phyloP scores from a whole-genome alignment of 768 basidiomycete species.

The Termitomyces sp. region DNA sequence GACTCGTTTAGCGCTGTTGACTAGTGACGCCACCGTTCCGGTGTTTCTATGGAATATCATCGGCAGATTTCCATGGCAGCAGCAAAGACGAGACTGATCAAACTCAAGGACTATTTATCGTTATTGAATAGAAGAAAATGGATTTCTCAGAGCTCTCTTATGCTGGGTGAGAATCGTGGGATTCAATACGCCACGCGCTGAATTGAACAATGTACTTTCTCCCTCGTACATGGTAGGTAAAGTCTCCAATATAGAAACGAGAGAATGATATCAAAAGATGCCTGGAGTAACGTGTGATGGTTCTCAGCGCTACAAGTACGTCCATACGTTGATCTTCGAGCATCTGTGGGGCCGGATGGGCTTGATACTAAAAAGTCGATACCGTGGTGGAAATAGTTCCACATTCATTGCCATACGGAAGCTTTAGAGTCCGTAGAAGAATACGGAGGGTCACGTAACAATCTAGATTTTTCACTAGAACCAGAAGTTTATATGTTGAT shows the following conservation, averaged over 20 bases:
- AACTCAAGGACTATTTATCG: no score
- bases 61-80: slow-evolving; percentile 1
- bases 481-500: not conserved
- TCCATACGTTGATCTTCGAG: not conserved
- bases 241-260: not conserved
- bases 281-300: not conserved
- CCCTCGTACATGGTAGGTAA: not conserved
- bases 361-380: not conserved
- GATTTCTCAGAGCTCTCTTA: not conserved
- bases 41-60: slow-evolving; percentile 4
- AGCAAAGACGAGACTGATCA: not conserved
- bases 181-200: not conserved
- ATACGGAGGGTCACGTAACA: not conserved
- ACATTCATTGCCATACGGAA: not conserved
- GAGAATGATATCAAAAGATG: not conserved
- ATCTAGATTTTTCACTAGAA: not conserved
- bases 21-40: not conserved
- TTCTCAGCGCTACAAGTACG: not conserved
- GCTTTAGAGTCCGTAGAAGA: not conserved
- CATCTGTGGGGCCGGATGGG: not conserved
- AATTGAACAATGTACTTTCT: not conserved
- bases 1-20: not conserved
- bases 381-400: not conserved
- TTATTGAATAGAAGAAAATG: no score
- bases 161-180: not conserved